These are phyloP conservation scores for Protomyces lactucae-debilis DNA, from an alignment of 1,139 yeast genomes.

Conservation along the genomic window DNA sequence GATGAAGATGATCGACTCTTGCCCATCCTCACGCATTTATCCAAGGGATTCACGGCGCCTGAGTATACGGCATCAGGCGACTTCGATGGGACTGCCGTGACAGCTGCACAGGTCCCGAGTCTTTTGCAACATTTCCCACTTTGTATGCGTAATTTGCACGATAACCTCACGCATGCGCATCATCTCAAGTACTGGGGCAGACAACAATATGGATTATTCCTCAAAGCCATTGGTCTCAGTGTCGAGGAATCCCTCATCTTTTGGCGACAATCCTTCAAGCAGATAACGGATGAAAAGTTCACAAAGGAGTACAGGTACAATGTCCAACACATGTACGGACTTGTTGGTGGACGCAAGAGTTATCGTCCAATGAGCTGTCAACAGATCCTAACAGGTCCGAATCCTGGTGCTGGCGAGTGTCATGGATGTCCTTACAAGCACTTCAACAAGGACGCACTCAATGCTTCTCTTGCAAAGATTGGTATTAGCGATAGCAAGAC, in stretches of 20 bases:
- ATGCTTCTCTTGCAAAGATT: slow-evolving; percentile 54
- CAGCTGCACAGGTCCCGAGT: slow-evolving; percentile 57
- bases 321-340: slow-evolving; percentile 81
- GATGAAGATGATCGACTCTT: slow-evolving; percentile 88
- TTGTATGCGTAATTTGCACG: slow-evolving; percentile 69
- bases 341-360: slow-evolving; percentile 83
- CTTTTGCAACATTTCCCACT: slow-evolving; percentile 70
- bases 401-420: slow-evolving; percentile 66
- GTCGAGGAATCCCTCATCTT: slow-evolving; percentile 84
- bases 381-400: slow-evolving; percentile 59
- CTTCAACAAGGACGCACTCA: slow-evolving; percentile 57
- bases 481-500: slow-evolving; percentile 60
- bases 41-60: slow-evolving; percentile 55
- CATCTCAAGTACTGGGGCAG: slow-evolving; percentile 82
- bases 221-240: slow-evolving; percentile 80
- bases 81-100: slow-evolving; percentile 47
- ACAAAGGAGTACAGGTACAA: slow-evolving; percentile 84
- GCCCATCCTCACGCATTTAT: slow-evolving; percentile 74
- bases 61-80: slow-evolving; percentile 37
- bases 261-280: slow-evolving; percentile 74
- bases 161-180: slow-evolving; percentile 53
- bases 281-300: slow-evolving; percentile 65
- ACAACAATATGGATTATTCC: slow-evolving; percentile 74
- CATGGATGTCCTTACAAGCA: slow-evolving; percentile 96
- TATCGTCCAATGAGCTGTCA: slow-evolving; percentile 84